Conservation (phyloP, 805 yeast species). For the Pachysolen tannophilus region DNA sequence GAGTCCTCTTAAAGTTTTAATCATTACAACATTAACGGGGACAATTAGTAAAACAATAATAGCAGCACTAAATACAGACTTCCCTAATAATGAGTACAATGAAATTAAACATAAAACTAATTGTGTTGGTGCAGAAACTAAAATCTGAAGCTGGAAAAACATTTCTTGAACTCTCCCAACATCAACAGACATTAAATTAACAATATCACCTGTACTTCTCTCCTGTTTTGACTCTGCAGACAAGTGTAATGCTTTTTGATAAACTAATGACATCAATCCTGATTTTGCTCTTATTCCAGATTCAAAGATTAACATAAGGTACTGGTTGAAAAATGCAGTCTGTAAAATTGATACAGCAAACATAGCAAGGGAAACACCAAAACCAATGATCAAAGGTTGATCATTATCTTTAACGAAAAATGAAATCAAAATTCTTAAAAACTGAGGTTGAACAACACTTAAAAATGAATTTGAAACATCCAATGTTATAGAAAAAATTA, state of each 20-base stretch:
- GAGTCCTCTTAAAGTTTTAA: conserved; percentile 34
- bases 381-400: conserved; percentile 51
- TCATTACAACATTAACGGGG: conserved; percentile 45
- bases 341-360: conserved; percentile 52
- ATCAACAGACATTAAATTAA: conserved; percentile 75
- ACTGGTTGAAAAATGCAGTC: conserved; percentile 62
- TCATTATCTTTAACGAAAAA: conserved; percentile 28
- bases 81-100: conserved; percentile 47
- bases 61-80: conserved; percentile 52
- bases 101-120: conserved; percentile 46
- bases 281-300: conserved; percentile 61
- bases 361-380: conserved; percentile 55
- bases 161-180: conserved; percentile 55
- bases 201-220: conserved; percentile 68
- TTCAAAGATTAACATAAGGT: conserved; percentile 46
- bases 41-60: conserved; percentile 44
- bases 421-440: conserved; percentile 40
- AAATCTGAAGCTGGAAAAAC: conserved; percentile 41
- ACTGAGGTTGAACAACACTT: conserved; percentile 46
- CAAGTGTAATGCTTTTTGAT: conserved; percentile 61
- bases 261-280: conserved; percentile 58
- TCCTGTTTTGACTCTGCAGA: conserved; percentile 56
- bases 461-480: conserved; percentile 31
- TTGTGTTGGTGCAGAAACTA: conserved; percentile 53
- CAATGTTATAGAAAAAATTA: conserved; percentile 24